Base-by-base conservation (phyloP, 192 early-diverging fungal genomes). In the Cetraspora pellucida region DNA sequence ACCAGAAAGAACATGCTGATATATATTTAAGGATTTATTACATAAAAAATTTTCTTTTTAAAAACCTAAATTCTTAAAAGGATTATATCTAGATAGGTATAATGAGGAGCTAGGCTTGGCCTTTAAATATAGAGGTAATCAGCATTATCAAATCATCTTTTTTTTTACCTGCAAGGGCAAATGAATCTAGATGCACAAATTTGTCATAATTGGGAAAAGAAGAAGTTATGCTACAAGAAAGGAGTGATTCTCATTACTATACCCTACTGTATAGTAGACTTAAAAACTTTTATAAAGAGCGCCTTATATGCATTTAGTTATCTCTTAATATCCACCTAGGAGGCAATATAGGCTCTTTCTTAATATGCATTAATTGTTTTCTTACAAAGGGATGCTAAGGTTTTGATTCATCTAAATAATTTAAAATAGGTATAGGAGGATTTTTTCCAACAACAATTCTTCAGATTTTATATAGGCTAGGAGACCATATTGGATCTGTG, bases 291-390 rank as follows among this genome's bases (percentile, higher is more conserved):
- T 55, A 55, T 55, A 55, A 55, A 2, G 21, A 55, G 31, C 5
- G 31, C 31, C 31, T 37, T 37, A 37, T 37, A 37, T 37, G 54
- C 54, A 19, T 55, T 55, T 16, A 2, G 54, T 55, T 55, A 55
- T 55, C 17, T 55, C 21, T 17, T 17, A 55, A 17, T 55, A 55
- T 17, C 14, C 17, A 55, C 17, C 17, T 55, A 55, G 54, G 21
- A 19, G 54, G 17, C 2, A 55, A 55, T 3, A 55, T 63, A 63
- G 27, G 27, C 44, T 68, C 44, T 68, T 44, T 17, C 25, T 68
- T 68, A 47, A 68, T 31, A 49, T 68, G 66, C 66, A 68, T 68
- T 44, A 68, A 49, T 49, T 68, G 17, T 68, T 68, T 1, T 17
- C 66, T 68, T 49, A 68, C 37, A 47, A 68, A 68, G 16, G 17